Conservation (phyloP, 352 stramenopile species). For the Thraustochytrium sp. region DNA sequence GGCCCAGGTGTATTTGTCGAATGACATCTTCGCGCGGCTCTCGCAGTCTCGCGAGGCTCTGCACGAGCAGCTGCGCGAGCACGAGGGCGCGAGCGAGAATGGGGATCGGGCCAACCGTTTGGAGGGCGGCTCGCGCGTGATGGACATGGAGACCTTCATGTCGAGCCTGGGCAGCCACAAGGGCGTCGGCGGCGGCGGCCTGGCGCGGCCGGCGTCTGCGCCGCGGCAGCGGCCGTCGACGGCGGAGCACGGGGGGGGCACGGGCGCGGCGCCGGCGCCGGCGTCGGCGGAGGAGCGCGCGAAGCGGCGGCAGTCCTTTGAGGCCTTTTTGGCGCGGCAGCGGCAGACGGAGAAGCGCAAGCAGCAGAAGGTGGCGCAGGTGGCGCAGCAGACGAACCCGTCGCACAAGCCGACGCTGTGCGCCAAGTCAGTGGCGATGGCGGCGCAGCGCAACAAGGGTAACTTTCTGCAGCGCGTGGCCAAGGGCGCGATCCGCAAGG, state of each 20-base stretch:
- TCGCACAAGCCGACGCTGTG: slow-evolving; percentile 49
- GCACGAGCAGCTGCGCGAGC: background rate
- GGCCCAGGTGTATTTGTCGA: slow-evolving; percentile 44
- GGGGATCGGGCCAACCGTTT: background rate
- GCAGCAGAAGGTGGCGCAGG: slow-evolving; percentile 35
- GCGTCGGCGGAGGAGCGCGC: slow-evolving; percentile 30
- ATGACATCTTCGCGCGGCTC: slow-evolving; percentile 45
- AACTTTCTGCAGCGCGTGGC: slow-evolving; percentile 52
- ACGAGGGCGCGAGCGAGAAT: background rate
- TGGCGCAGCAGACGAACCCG: background rate
- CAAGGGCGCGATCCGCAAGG: slow-evolving; percentile 46
- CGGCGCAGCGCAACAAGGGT: slow-evolving; percentile 14
- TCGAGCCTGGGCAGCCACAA: slow-evolving; percentile 26
- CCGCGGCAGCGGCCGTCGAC: background rate
- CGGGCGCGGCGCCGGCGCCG: background rate
- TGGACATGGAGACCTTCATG: slow-evolving; percentile 50
- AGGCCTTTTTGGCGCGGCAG: slow-evolving; percentile 48
- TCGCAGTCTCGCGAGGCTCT: slow-evolving; percentile 8
- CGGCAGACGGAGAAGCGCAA: slow-evolving; percentile 18
- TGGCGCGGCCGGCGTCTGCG: background rate
- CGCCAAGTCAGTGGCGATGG: slow-evolving; percentile 42
- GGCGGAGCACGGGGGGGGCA: background rate
- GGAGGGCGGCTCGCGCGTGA: slow-evolving; percentile 13
- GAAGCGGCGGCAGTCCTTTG: slow-evolving; percentile 28
- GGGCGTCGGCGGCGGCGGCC: background rate